Conservation (phyloP, 2,329 filamentous ascomycete species). For the Exophiala spinifera region DNA sequence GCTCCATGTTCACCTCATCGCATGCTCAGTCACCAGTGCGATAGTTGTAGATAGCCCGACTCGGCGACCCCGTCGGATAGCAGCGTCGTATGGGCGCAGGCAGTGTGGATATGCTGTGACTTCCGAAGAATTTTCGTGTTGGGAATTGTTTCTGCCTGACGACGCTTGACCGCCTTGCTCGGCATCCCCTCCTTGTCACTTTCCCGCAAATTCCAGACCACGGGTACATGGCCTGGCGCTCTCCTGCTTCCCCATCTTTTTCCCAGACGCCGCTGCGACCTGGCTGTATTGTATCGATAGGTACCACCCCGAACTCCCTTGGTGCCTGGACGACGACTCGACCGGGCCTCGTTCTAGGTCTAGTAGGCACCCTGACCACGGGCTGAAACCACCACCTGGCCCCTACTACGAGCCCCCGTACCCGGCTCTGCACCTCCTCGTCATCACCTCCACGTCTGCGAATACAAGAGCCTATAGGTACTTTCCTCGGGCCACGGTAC, state of each 20-base stretch:
- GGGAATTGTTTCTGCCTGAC: constrained; percentile 2
- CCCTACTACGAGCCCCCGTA: too few species aligned
- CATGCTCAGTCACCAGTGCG: too few species aligned
- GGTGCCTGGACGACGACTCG: too few species aligned
- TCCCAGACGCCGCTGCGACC: not conserved
- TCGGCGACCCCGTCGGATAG: not conserved
- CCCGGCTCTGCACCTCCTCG: too few species aligned
- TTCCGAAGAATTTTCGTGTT: not conserved
- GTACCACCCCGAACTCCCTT: too few species aligned
- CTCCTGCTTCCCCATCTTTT: constrained; percentile 1
- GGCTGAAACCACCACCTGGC: too few species aligned
- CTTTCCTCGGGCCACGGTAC: too few species aligned
- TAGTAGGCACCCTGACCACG: too few species aligned
- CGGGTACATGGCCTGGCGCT: not conserved
- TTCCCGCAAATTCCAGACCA: not conserved
- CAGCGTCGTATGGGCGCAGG: not conserved
- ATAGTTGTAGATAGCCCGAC: too few species aligned
- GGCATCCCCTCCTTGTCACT: constrained; percentile 1
- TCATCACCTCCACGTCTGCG: too few species aligned
- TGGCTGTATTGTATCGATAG: not conserved
- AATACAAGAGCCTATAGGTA: too few species aligned
- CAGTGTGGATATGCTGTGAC: not conserved
- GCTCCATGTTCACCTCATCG: not conserved
- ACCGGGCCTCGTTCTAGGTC: too few species aligned
- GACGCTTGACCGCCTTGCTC: not conserved